Percentiles rank a stretch among this genome's conserved stretches.
Evolutionary conservation across 2,329 filamentous ascomycete genomes (phyloP).

Genomic region (Chaetomiaceae sp.): DNA sequence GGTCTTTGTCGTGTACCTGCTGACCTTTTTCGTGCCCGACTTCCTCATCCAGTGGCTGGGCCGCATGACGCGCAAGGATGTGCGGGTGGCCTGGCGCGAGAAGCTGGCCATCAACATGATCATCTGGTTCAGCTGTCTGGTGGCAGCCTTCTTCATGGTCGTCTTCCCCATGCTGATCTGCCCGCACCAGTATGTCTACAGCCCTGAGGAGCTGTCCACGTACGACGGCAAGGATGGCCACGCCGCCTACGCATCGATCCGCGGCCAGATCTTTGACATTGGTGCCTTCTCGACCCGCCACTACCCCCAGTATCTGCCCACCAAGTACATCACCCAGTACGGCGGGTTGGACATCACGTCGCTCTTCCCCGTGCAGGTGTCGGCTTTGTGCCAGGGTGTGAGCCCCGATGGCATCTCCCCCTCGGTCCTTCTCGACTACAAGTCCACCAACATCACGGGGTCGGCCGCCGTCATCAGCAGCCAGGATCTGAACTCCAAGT

Average conservation of each 20-base stretch:
- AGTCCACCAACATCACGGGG: constrained; percentile 66
- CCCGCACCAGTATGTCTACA: constrained; percentile 84
- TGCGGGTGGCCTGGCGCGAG: constrained; percentile 90
- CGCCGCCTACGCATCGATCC: constrained; percentile 69
- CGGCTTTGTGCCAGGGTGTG: constrained; percentile 76
- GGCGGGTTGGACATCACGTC: constrained; percentile 80
- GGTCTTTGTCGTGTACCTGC: constrained; percentile 73
- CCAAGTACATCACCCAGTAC: constrained; percentile 66
- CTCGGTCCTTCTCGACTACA: constrained; percentile 79
- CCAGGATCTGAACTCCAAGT: constrained; percentile 67
- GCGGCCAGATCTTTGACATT: constrained; percentile 84
- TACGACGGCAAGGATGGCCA: constrained; percentile 64
- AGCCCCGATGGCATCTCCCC: constrained; percentile 58
- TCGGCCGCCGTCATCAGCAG: constrained; percentile 57
- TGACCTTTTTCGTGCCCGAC: constrained; percentile 87
- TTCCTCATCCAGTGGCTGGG: constrained; percentile 71
- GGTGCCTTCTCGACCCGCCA: constrained; percentile 66
- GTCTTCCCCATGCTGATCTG: constrained; percentile 84
- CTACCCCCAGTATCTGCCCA: constrained; percentile 62
- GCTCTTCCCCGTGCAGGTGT: constrained; percentile 92
- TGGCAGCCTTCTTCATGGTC: constrained; percentile 84
- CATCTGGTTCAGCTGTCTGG: constrained; percentile 80
- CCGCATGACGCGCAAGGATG: constrained; percentile 84
- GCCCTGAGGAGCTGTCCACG: constrained; percentile 64
- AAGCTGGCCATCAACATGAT: constrained; percentile 97